These are phyloP conservation scores for Excoecaria agallocha DNA, from an alignment of 345 rosid genomes.

Conservation along the genomic window DNA sequence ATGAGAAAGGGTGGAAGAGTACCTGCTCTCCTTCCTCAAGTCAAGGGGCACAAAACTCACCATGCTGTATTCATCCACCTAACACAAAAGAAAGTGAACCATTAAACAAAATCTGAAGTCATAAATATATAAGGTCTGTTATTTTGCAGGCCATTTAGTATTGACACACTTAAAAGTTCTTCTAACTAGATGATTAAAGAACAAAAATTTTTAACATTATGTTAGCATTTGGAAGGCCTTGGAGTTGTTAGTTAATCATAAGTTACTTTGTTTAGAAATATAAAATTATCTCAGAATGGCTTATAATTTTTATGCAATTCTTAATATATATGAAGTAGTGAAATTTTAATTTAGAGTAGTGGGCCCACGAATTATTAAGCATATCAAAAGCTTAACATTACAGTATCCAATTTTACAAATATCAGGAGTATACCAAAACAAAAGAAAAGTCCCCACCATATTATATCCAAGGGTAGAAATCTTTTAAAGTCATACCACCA, in stretches of 20 bases:
- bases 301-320: background rate
- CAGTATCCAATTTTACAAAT: background rate
- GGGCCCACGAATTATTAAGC: background rate
- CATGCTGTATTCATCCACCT: conserved; percentile 89
- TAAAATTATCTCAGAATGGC: background rate
- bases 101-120: background rate
- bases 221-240: no score
- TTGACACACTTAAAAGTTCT: background rate
- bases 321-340: background rate
- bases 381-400: background rate
- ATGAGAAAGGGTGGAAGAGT: background rate
- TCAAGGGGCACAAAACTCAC: conserved; percentile 82
- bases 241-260: background rate
- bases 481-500: background rate
- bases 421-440: no score
- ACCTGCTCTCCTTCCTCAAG: conserved; percentile 79
- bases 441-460: background rate
- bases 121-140: background rate
- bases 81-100: conserved; percentile 8
- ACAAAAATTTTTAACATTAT: background rate
- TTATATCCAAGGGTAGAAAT: background rate
- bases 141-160: background rate
- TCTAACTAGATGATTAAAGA: background rate
- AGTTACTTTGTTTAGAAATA: background rate
- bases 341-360: background rate